Conservation (phyloP, 129 eudicot species). For the Smallanthus sonchifolius region DNA sequence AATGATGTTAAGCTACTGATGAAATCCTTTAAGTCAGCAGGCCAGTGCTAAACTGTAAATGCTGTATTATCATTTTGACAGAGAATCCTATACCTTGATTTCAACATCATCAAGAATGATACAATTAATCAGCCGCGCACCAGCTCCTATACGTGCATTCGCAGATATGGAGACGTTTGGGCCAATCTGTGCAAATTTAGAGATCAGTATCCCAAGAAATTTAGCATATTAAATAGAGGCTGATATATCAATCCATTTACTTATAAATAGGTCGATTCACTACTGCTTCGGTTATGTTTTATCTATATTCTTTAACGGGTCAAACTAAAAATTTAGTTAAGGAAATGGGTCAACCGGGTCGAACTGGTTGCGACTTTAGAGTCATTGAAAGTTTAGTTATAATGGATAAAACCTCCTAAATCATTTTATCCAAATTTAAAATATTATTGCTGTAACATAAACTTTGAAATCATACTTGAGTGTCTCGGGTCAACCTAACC, state of each 20-base stretch:
- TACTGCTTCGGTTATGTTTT: not conserved
- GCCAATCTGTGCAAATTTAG: conserved; percentile 64
- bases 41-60: not conserved
- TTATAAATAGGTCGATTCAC: not conserved
- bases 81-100: conserved; percentile 48
- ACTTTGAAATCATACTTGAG: not conserved
- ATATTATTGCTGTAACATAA: not conserved
- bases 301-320: not conserved
- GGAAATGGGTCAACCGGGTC: not conserved
- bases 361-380: not conserved
- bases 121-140: conserved; percentile 74
- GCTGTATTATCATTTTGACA: not conserved
- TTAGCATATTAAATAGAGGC: not conserved
- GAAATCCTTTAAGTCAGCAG: not conserved
- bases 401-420: not conserved
- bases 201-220: not conserved
- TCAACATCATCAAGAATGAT: conserved; percentile 87
- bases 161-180: conserved; percentile 95
- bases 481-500: too few relatives aligned
- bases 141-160: conserved; percentile 90
- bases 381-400: not conserved
- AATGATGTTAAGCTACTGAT: not conserved
- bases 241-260: not conserved
- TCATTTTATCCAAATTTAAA: not conserved
- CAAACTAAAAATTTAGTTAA: not conserved